Conservation (phyloP, 495 filamentous ascomycete species). For the Parmelia sp. region DNA sequence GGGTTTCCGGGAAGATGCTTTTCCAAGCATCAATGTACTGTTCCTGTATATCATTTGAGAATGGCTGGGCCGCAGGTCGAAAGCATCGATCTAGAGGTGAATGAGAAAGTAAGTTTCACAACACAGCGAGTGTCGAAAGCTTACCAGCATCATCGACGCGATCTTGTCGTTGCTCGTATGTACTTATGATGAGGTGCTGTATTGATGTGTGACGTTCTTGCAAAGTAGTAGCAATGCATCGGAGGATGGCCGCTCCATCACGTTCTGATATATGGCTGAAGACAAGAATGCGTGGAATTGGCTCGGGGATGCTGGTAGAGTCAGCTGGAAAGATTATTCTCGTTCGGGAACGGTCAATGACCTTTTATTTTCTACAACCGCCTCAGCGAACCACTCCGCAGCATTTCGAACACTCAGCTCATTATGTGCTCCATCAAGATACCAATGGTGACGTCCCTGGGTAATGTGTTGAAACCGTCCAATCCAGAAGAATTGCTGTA, state of each 20-base stretch:
- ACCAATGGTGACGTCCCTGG: conserved; percentile 34
- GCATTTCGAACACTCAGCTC: conserved; percentile 38
- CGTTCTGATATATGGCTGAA: conserved; percentile 40
- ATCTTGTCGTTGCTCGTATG: conserved; percentile 32
- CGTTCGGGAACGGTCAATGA: conserved; percentile 12
- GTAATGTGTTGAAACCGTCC: conserved; percentile 42
- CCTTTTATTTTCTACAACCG: conserved; percentile 18
- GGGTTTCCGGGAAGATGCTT: conserved; percentile 26
- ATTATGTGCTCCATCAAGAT: conserved; percentile 47
- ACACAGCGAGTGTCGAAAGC: not conserved
- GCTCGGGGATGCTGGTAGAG: not conserved
- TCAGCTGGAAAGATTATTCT: conserved; percentile 2
- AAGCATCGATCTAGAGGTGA: conserved; percentile 29
- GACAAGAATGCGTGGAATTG: conserved; percentile 30
- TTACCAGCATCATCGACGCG: conserved; percentile 4
- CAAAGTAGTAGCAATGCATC: conserved; percentile 30
- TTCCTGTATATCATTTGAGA: conserved; percentile 26
- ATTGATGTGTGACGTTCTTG: conserved; percentile 23
- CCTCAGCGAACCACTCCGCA: conserved; percentile 39
- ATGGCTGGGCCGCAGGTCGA: conserved; percentile 24
- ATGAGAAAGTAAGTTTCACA: not conserved
- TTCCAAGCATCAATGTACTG: conserved; percentile 30
- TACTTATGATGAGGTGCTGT: conserved; percentile 34
- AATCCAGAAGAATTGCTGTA: conserved; percentile 37
- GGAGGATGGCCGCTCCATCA: conserved; percentile 33